These are phyloP conservation scores for Penicillium cataractarum DNA, from an alignment of 495 filamentous ascomycete genomes.

Conservation along the genomic window DNA sequence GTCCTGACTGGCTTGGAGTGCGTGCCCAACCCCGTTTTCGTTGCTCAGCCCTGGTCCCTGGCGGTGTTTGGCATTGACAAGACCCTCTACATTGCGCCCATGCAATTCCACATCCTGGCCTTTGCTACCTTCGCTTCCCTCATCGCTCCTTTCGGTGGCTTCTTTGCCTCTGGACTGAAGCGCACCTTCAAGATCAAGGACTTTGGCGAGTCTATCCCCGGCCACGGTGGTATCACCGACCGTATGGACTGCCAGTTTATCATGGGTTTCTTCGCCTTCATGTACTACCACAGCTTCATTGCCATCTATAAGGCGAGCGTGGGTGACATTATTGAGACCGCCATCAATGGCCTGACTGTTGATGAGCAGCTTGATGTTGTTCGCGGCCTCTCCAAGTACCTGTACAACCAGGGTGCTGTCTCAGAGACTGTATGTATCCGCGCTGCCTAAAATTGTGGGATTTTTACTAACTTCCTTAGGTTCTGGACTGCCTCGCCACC, in stretches of 20 bases:
- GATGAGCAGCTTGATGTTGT: slow-evolving; percentile 92
- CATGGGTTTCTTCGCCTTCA: slow-evolving; percentile 98
- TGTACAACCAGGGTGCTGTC: slow-evolving; percentile 81
- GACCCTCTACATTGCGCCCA: slow-evolving; percentile 72
- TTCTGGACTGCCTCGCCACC: slow-evolving; percentile 46
- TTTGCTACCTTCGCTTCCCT: slow-evolving; percentile 95
- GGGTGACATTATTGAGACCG: slow-evolving; percentile 83
- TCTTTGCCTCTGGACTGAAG: slow-evolving; percentile 98
- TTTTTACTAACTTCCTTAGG: slow-evolving; percentile 32
- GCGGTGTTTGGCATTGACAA: slow-evolving; percentile 63
- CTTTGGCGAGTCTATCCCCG: slow-evolving; percentile 97
- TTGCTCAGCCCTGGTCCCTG: slow-evolving; percentile 76
- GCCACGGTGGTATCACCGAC: slow-evolving; percentile 98
- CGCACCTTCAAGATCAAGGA: slow-evolving; percentile 99
- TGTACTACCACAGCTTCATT: slow-evolving; percentile 99
- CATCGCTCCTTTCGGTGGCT: slow-evolving; percentile 97
- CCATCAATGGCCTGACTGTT: slow-evolving; percentile 77
- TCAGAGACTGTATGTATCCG: slow-evolving; percentile 58
- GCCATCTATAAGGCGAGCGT: slow-evolving; percentile 80
- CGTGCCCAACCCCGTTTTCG: slow-evolving; percentile 89
- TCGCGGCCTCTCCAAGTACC: slow-evolving; percentile 77
- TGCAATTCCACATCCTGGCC: slow-evolving; percentile 92
- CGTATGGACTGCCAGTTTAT: slow-evolving; percentile 99
- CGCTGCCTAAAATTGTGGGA: background rate
- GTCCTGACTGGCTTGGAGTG: slow-evolving; percentile 90